Percentiles rank a stretch among this genome's conserved stretches.
Evolutionary conservation across 1,284 basidiomycete genomes (phyloP).

Genomic region (Heterobasidion irregulare): DNA sequence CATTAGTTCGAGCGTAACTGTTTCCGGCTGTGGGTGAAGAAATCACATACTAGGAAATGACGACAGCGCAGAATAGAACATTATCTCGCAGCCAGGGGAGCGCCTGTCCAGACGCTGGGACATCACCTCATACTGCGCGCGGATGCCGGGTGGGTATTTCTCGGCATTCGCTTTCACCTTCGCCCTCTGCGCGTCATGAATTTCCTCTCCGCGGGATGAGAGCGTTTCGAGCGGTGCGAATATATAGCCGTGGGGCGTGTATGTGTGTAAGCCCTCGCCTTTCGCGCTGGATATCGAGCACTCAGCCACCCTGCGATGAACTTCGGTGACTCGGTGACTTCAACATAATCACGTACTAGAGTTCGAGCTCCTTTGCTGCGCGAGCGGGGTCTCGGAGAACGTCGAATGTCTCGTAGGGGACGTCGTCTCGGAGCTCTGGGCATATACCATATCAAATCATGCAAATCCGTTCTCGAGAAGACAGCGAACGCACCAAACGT

Average conservation of each 20-base stretch:
- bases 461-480: background rate
- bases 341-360: background rate
- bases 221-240: constrained; percentile 17
- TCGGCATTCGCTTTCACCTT: constrained; percentile 12
- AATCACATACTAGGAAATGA: constrained; percentile 16
- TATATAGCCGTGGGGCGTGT: constrained; percentile 18
- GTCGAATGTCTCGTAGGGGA: constrained; percentile 1
- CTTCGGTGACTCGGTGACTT: too few species aligned
- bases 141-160: constrained; percentile 10
- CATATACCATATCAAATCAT: background rate
- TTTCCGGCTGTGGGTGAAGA: too few species aligned
- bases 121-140: constrained; percentile 27
- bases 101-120: constrained; percentile 21
- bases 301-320: too few species aligned
- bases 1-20: background rate
- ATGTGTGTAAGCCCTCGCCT: constrained; percentile 19
- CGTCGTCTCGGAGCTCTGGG: background rate
- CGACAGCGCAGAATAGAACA: constrained; percentile 17
- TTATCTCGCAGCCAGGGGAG: constrained; percentile 21
- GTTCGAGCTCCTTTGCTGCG: background rate
- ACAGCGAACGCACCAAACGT: background rate
- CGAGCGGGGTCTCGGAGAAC: background rate
- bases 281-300: background rate
- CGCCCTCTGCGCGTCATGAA: constrained; percentile 18
- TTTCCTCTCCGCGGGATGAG: constrained; percentile 14